phyloP scores from a whole-genome alignment of 2,329 filamentous ascomycete species.

The Nemania sp. region DNA sequence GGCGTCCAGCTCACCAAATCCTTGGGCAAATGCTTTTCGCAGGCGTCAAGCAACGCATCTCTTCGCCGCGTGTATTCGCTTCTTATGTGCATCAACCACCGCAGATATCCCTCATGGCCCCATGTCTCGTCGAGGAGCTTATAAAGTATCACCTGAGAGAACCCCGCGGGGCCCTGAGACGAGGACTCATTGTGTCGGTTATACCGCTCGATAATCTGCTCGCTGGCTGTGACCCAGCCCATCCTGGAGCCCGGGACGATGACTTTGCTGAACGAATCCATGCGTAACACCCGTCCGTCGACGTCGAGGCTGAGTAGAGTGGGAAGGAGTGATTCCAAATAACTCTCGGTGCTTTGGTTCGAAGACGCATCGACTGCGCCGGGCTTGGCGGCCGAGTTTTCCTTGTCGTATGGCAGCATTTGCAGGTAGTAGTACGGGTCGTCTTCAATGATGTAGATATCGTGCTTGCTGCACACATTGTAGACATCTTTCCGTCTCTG shows the following conservation, averaged over 20 bases:
- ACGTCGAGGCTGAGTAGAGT: constrained; percentile 78
- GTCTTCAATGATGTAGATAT: constrained; percentile 86
- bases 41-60: constrained; percentile 76
- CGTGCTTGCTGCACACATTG: constrained; percentile 77
- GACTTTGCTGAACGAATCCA: constrained; percentile 95
- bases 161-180: constrained; percentile 82
- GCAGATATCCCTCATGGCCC: constrained; percentile 87
- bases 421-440: constrained; percentile 96
- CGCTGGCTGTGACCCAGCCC: constrained; percentile 88
- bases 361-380: constrained; percentile 7
- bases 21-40: constrained; percentile 73
- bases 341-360: constrained; percentile 60
- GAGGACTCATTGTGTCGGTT: constrained; percentile 80
- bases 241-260: constrained; percentile 78
- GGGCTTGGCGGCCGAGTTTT: constrained; percentile 16
- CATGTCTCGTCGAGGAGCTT: constrained; percentile 92
- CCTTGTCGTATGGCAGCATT: constrained; percentile 69
- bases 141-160: constrained; percentile 81
- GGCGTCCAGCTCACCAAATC: constrained; percentile 79
- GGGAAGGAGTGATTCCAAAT: constrained; percentile 73
- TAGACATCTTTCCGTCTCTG: constrained; percentile 74
- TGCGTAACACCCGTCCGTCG: constrained; percentile 84
- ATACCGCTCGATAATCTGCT: constrained; percentile 82
- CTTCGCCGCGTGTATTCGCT: constrained; percentile 79
- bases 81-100: constrained; percentile 84